Base-by-base conservation (phyloP, 805 yeast species). In the Wickerhamiella brachini region DNA sequence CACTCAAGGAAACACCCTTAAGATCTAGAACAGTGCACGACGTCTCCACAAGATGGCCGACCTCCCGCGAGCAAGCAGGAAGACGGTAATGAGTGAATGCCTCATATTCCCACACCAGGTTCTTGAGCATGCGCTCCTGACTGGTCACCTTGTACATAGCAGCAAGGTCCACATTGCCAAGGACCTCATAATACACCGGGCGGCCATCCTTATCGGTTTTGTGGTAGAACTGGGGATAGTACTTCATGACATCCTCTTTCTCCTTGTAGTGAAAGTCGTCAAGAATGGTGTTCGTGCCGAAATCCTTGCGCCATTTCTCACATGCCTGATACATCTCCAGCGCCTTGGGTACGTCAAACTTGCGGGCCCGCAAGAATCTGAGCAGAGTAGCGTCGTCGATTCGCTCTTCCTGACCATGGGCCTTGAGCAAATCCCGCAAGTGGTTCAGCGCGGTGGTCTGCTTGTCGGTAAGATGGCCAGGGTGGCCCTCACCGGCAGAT, bases 51-150 rank as follows among this genome's bases (percentile, higher is more conserved):
- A 93, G 73, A 57, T 71, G 67, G 34, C 88, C 89, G 21, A 74
- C 74, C 65, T 80, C 76, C 70, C 97, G 83, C 10, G 96, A 86
- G 62, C 95, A 86, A 8, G 97, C 97, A 29, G 97, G 95, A 60
- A 93, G 75, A 67, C 98, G 80, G 70, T 78, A 80, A 57, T 72
- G 75, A 51, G 80, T 81, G 67, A 93, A 88, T 43, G 94, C 76
- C 73, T 93, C 98, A 68, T 93, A 93, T 71, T 93, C 98, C 95
- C 96, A 88, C 50, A 89, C 96, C 61, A 93, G 75, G 69, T 93
- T 93, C 71, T 84, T 82, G 65, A 93, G 74, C 97, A 93, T 89
- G 65, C 97, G 81, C 62, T 93, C 97, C 68, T 87, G 94, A 42
- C 90, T 79, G 56, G 98, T 93, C 67, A 93, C 79, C 71, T 86